A percentile compares a stretch with the other conserved stretches of the same genome.
phyloP scores from a whole-genome alignment of 108 stramenopile species.

The Fragilariopsis cylindrus region DNA sequence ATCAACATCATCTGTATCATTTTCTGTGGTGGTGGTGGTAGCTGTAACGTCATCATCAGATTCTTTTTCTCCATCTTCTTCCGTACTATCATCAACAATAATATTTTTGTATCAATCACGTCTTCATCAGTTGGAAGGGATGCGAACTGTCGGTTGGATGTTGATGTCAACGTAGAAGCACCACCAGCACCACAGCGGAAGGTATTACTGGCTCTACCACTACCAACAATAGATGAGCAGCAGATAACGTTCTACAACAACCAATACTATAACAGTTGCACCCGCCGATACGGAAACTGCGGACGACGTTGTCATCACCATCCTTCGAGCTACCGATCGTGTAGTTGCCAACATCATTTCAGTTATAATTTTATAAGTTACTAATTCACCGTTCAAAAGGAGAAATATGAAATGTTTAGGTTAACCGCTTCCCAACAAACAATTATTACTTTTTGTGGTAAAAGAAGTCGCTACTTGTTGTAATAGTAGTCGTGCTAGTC shows the following conservation, averaged over 20 bases:
- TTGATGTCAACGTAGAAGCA: background rate
- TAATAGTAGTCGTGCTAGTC: too few species aligned
- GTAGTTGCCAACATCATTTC: slow-evolving; percentile 3
- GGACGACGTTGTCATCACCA: background rate
- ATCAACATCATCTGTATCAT: slow-evolving; percentile 7
- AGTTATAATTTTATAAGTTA: background rate
- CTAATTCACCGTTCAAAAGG: too few species aligned
- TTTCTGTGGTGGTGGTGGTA: slow-evolving; percentile 1
- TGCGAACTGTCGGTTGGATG: background rate
- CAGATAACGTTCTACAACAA: background rate
- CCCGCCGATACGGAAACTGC: background rate
- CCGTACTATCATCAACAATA: background rate
- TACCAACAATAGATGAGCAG: background rate
- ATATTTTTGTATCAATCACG: background rate
- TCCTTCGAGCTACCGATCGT: slow-evolving; percentile 7
- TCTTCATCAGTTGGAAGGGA: slow-evolving; percentile 12
- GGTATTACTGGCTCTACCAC: background rate
- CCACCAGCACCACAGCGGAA: background rate
- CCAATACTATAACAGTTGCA: background rate
- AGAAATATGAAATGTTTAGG: too few species aligned
- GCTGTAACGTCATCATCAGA: too few species aligned
- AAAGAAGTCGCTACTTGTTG: too few species aligned
- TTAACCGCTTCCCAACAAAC: too few species aligned
- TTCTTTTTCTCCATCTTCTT: background rate
- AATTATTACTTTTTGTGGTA: too few species aligned